phyloP scores from a whole-genome alignment of 2,329 filamentous ascomycete species.

The Alternaria sp. region DNA sequence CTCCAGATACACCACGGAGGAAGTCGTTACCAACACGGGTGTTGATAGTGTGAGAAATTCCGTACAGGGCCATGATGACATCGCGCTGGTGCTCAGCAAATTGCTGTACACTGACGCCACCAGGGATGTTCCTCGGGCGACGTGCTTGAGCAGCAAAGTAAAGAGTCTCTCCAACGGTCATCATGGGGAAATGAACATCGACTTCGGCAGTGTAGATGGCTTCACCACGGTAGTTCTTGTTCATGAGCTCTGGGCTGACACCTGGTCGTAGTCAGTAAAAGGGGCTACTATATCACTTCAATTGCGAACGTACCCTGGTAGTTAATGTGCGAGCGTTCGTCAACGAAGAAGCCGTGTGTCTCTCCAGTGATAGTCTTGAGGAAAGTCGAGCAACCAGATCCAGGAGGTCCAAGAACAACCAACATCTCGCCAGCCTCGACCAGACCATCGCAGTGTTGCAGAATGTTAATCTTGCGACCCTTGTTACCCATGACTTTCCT shows the following conservation, averaged over 20 bases:
- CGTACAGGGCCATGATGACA: slow-evolving; percentile 66
- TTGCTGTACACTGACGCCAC: slow-evolving; percentile 62
- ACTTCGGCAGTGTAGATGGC: slow-evolving; percentile 88
- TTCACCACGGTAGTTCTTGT: slow-evolving; percentile 79
- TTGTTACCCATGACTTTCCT: slow-evolving; percentile 48
- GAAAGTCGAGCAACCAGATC: slow-evolving; percentile 79
- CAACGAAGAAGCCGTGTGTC: slow-evolving; percentile 79
- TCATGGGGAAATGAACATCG: slow-evolving; percentile 80
- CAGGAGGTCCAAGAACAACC: slow-evolving; percentile 75
- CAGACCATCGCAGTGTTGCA: slow-evolving; percentile 72
- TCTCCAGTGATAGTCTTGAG: slow-evolving; percentile 86
- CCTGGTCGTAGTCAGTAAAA: slow-evolving; percentile 51
- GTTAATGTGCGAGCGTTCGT: slow-evolving; percentile 76
- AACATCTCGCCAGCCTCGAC: slow-evolving; percentile 78
- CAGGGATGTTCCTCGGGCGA: slow-evolving; percentile 68
- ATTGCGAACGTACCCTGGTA: slow-evolving; percentile 65
- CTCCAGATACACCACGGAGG: slow-evolving; percentile 76
- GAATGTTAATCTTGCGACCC: slow-evolving; percentile 65
- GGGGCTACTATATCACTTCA: background rate
- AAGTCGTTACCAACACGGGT: slow-evolving; percentile 79
- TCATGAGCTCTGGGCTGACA: slow-evolving; percentile 76
- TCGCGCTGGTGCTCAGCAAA: slow-evolving; percentile 72
- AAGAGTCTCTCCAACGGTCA: slow-evolving; percentile 80
- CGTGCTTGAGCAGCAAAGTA: slow-evolving; percentile 78
- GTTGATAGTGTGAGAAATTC: slow-evolving; percentile 76